A percentile compares a stretch with the other conserved stretches of the same genome.
Evolutionary conservation across 768 basidiomycete species (phyloP).

Genomic region (Lactarius trivialis): DNA sequence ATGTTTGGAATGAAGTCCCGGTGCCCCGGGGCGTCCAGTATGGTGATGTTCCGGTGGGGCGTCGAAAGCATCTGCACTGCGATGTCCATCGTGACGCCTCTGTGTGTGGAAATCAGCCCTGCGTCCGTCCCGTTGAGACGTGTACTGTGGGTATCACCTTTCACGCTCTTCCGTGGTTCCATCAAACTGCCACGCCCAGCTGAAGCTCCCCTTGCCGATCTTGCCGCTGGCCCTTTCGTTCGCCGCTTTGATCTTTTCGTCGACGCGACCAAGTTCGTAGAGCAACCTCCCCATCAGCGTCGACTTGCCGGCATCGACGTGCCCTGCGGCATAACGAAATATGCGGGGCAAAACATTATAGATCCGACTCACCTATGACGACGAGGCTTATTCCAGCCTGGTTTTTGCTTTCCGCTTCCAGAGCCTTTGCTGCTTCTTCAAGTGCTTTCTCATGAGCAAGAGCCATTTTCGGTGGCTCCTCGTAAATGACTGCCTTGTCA

Average conservation of each 20-base stretch:
- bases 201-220: slow-evolving; percentile 91
- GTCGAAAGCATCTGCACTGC: slow-evolving; percentile 77
- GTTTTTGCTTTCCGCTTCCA: slow-evolving; percentile 42
- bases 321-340: slow-evolving; percentile 47
- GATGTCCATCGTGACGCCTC: slow-evolving; percentile 98
- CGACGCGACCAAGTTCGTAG: slow-evolving; percentile 85
- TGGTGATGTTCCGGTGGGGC: slow-evolving; percentile 69
- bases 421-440: slow-evolving; percentile 60
- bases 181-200: slow-evolving; percentile 97
- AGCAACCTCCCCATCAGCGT: slow-evolving; percentile 93
- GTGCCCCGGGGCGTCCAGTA: slow-evolving; percentile 97
- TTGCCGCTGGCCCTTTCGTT: slow-evolving; percentile 89
- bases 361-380: slow-evolving; percentile 68
- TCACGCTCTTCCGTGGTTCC: slow-evolving; percentile 89
- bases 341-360: not conserved
- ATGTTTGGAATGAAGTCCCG: slow-evolving; percentile 98
- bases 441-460: slow-evolving; percentile 77
- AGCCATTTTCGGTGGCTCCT: slow-evolving; percentile 55
- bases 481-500: slow-evolving; percentile 38
- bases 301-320: slow-evolving; percentile 98
- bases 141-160: slow-evolving; percentile 44
- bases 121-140: not conserved
- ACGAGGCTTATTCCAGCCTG: slow-evolving; percentile 80
- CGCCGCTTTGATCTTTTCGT: slow-evolving; percentile 74
- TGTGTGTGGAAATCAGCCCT: slow-evolving; percentile 30